A percentile compares a stretch with the other conserved stretches of the same genome.
These are phyloP conservation scores for Fusarium torreyae DNA, from an alignment of 2,329 filamentous ascomycete species.

Conservation along the genomic window DNA sequence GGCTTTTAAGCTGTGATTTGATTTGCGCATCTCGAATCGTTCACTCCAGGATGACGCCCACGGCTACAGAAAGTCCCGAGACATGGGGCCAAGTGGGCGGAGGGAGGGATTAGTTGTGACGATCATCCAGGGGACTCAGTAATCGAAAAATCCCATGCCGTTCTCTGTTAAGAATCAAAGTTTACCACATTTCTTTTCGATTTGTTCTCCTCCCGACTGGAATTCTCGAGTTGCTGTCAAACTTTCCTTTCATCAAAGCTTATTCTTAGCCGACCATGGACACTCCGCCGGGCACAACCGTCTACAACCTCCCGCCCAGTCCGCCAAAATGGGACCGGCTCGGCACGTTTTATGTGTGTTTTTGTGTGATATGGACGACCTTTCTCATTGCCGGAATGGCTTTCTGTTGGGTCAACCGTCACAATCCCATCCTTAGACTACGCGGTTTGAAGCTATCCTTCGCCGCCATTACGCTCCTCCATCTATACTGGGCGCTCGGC, in stretches of 20 bases:
- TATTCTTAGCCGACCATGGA: slow-evolving; percentile 8
- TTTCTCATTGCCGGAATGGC: slow-evolving; percentile 53
- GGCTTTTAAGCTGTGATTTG: background rate
- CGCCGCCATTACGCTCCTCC: slow-evolving; percentile 57
- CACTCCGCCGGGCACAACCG: background rate
- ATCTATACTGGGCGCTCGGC: slow-evolving; percentile 59
- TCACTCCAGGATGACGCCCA: background rate
- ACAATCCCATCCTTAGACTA: slow-evolving; percentile 57
- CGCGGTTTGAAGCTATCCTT: slow-evolving; percentile 60
- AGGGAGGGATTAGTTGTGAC: background rate
- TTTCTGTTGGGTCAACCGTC: slow-evolving; percentile 56
- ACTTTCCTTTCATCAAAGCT: background rate
- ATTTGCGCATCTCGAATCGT: background rate
- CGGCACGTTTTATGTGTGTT: slow-evolving; percentile 12
- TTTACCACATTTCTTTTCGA: background rate
- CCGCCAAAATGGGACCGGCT: slow-evolving; percentile 10
- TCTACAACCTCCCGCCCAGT: slow-evolving; percentile 14
- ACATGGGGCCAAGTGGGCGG: slow-evolving; percentile 1
- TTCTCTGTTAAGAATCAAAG: background rate
- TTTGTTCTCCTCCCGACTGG: background rate
- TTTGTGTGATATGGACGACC: slow-evolving; percentile 20
- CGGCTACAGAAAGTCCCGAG: background rate
- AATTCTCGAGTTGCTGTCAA: background rate
- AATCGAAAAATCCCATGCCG: background rate
- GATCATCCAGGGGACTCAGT: slow-evolving; percentile 2